Conservation (phyloP, 768 basidiomycete species). For the Boletus huronensis region DNA sequence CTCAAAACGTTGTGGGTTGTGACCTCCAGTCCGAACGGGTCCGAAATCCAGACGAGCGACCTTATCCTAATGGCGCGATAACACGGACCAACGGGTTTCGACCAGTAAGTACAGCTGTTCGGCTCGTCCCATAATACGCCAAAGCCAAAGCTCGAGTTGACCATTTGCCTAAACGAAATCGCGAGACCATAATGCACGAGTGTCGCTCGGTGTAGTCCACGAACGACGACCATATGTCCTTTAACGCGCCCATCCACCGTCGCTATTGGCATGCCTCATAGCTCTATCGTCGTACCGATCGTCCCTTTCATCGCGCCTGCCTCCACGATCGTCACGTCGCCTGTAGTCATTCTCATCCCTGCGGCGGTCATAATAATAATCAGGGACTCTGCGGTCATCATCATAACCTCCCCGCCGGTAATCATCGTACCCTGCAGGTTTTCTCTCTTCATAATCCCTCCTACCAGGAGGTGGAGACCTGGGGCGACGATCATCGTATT, state of each 20-base stretch:
- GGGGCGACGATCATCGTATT: conserved; percentile 73
- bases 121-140: conserved; percentile 36
- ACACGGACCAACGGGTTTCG: conserved; percentile 36
- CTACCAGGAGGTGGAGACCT: conserved; percentile 72
- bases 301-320: conserved; percentile 81
- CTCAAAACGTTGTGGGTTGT: conserved; percentile 16
- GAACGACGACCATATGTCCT: conserved; percentile 37
- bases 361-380: conserved; percentile 84
- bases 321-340: conserved; percentile 61
- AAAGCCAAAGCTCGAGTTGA: conserved; percentile 37
- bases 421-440: conserved; percentile 92
- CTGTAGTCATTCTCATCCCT: conserved; percentile 67
- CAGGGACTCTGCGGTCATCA: conserved; percentile 81
- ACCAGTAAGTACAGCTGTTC: conserved; percentile 40
- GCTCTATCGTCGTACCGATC: conserved; percentile 76
- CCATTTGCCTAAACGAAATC: conserved; percentile 51
- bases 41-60: conserved; percentile 28
- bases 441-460: conserved; percentile 82
- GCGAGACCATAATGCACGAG: conserved; percentile 38
- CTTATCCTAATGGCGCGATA: conserved; percentile 31
- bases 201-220: conserved; percentile 30
- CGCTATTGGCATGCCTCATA: conserved; percentile 71
- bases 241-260: conserved; percentile 75
- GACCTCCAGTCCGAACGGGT: conserved; percentile 17
- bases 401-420: conserved; percentile 73